Percentiles rank a stretch among this genome's conserved stretches.
phyloP scores from a whole-genome alignment of 192 early-diverging fungal genomes.

The Hyaloraphidium curvatum region DNA sequence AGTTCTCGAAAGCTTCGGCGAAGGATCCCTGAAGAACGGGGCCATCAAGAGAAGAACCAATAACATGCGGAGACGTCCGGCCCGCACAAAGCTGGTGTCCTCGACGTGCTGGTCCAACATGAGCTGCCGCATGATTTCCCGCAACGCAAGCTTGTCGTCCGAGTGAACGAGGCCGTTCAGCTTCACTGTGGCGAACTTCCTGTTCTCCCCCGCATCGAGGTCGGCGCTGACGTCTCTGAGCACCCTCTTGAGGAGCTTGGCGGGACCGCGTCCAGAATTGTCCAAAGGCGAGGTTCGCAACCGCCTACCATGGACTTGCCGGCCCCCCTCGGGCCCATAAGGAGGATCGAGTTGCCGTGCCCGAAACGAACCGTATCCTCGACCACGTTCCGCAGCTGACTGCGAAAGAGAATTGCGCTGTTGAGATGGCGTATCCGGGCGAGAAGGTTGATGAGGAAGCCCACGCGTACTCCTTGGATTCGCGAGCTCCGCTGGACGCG shows the following conservation, averaged over 20 bases:
- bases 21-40: constrained; percentile 29
- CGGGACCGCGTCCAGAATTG: constrained; percentile 13
- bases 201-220: too few species aligned
- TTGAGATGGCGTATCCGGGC: too few species aligned
- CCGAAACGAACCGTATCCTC: constrained; percentile 36
- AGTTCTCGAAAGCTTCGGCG: constrained; percentile 42
- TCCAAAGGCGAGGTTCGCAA: too few species aligned
- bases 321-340: constrained; percentile 60
- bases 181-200: constrained; percentile 39
- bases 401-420: too few species aligned
- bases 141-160: constrained; percentile 56
- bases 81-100: constrained; percentile 16
- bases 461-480: too few species aligned
- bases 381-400: constrained; percentile 32
- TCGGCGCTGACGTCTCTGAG: constrained; percentile 4
- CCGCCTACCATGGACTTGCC: constrained; percentile 42
- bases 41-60: neutral
- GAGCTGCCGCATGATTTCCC: constrained; percentile 67
- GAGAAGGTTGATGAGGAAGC: too few species aligned
- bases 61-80: constrained; percentile 10
- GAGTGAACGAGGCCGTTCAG: constrained; percentile 67
- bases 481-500: too few species aligned
- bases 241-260: constrained; percentile 10
- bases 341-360: constrained; percentile 72
- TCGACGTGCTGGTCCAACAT: constrained; percentile 32